Base-by-base conservation (phyloP, 2,329 filamentous ascomycete species). In the Verticillium dahliae region DNA sequence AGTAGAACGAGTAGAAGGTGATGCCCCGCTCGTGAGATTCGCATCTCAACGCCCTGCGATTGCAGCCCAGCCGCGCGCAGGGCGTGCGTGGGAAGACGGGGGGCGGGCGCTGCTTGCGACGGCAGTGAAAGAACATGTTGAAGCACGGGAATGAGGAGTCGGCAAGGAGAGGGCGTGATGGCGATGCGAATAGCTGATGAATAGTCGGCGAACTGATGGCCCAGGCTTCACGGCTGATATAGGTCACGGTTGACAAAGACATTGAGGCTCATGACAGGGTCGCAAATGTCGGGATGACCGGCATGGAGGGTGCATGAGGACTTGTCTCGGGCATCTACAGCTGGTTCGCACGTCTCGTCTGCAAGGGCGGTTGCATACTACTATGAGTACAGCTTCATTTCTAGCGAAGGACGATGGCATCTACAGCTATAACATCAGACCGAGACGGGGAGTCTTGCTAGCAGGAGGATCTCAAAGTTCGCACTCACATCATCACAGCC, bases 61-160 rank as follows among this genome's bases (percentile, higher is more conserved):
- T 57, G 50, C 65, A 66, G 52, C 60, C 57, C 14, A 38, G 9
- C 7, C 52, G 56, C 54, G 63, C 45, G 41, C 65, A 66, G 6
- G 22, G 33, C 6, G 62, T 60, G 34, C 60, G 57, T 6, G 57
- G 58, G n/a, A 58, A 18, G 11, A 18, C 15, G 4, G 57, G 35
- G 2, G 58, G 58, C 2, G 57, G 56, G 4, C 56, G 27, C 4
- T 33, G 62, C 2, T 54, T 57, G 5, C 59, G 59, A 13, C 64
- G 64, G 39, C 62, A 66, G n/a, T 60, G 59, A 57, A 66, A 66
- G 56, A 66, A 59, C 65, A 66, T 66, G 18, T 33, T 39, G 55
- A 15, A 10, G 13, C 18, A 22, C 34, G 54, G 38, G 14, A 10
- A 38, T 18, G 14, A 22, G 34, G 13, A 27, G 11, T 33, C 15